Base-by-base conservation (phyloP, 2,329 filamentous ascomycete species). In the Exophiala lecanii-corni region DNA sequence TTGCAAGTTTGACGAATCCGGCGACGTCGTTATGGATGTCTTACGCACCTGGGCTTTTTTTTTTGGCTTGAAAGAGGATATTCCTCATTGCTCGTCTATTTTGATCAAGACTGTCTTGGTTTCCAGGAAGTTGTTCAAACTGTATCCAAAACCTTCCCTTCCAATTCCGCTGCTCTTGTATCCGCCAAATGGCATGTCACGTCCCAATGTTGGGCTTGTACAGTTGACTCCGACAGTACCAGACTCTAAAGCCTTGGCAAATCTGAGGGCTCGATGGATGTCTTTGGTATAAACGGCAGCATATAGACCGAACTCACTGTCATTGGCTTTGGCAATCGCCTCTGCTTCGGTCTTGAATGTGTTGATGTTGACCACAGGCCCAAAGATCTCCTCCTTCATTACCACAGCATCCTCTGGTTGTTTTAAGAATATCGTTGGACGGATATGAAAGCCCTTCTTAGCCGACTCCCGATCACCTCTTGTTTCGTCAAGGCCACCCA, bases 101-200 rank as follows among this genome's bases (percentile, higher is more conserved):
- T 71, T 71, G 25, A 71, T 64, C 57, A 70, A 63, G 34, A 71
- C 59, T n/a, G 68, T 67, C 66, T 81, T 81, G 47, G 71, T 68
- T 56, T 79, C 75, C 19, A 75, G 74, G 57, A 81, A 82, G 12
- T 74, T 74, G 45, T 76, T 75, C 49, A 81, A 59, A 3, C 76
- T 82, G 32, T 76, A 77, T 70, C 84, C 80, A 50, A 82, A 82
- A 3, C 85, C 70, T 64, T 94, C 87, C 43, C 84, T 79, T 33
- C 86, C 86, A 44, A 89, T 84, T 49, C 87, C 86, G 18, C 72
- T 79, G 67, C 88, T 77, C 68, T 89, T 91, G 72, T 77, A 87
- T 0, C 88, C 87, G 41, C 84, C 82, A 55, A 89, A 89, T 23
- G 76, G 76, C 36, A 49, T 47, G 13, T 50, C 45, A 16, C 25